phyloP scores from a whole-genome alignment of 75 land plant species.

The Pinus tabuliformis region DNA sequence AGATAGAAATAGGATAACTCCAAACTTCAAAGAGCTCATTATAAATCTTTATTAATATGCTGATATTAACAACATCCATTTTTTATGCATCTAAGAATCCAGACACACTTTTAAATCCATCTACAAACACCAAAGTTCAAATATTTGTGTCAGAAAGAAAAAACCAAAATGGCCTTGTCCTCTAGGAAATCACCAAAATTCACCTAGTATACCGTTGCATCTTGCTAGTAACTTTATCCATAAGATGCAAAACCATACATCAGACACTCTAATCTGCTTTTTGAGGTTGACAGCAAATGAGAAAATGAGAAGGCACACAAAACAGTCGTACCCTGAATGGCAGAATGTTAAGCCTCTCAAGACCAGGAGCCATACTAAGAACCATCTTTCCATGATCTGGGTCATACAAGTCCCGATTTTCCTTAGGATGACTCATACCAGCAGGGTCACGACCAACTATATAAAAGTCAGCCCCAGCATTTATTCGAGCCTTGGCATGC shows the following conservation, averaged over 20 bases:
- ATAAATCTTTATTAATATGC: not conserved
- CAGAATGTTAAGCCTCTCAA: constrained; percentile 87
- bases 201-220: no score
- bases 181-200: not conserved
- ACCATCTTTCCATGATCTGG: constrained; percentile 99
- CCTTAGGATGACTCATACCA: constrained; percentile 97
- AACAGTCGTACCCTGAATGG: constrained; percentile 74
- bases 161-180: not conserved
- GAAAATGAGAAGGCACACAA: not conserved
- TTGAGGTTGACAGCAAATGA: not conserved
- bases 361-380: constrained; percentile 97
- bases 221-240: no score
- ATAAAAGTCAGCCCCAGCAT: constrained; percentile 96
- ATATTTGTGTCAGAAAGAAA: not conserved
- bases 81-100: not conserved
- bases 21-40: not conserved
- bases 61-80: not conserved
- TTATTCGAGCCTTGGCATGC: constrained; percentile 97
- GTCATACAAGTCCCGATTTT: constrained; percentile 91
- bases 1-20: not conserved
- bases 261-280: not conserved
- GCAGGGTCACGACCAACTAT: constrained; percentile 99
- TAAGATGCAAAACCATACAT: not conserved
- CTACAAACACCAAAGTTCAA: not conserved
- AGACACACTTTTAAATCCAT: not conserved